Evolutionary conservation across 352 stramenopile genomes (phyloP), one percentile per base, ranked within the genome.

Genomic region (Pythium biforme): DNA sequence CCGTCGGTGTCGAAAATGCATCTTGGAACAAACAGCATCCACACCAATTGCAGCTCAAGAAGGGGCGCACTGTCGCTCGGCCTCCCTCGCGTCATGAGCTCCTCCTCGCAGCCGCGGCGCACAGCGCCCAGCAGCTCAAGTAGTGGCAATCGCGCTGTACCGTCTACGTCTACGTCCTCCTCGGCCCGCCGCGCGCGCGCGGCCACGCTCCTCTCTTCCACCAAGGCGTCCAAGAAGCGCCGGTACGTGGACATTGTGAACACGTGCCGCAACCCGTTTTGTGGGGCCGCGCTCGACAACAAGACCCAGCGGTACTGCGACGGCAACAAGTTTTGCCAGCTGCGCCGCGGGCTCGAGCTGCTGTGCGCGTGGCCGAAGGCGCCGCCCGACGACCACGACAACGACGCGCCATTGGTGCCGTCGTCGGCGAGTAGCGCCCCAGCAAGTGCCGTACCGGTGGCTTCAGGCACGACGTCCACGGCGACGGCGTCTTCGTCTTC

Each of bases 191-290:
- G 41, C 40, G 33, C 19, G 17, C 40, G 59, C 12, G 12, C 50
- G 4, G 39, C 58, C 6, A 25, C 47, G 34, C 15, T n/a, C n/a
- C n/a, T n/a, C n/a, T n/a, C n/a, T n/a, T n/a, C 45, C 12, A 40
- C 20, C 20, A 10, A 14, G 1, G 53, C 51, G 19, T 55, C 59
- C 37, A 60, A 59, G 50, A 66, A 60, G 20, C 20, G 61, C 3
- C 52, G 62, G 22, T 64, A 64, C 56, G 27, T 60, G 23, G 62
- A 50, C 19, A 19, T 59, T 8, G 54, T 56, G 29, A 59, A 55
- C 17, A 55, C 34, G 6, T 69, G 62, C 41, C 54, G 40, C 25
- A 90, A 88, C 43, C 81, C 75, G 23, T 89, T 89, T 63, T 90
- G 81, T 43, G 55, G 65, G n/a, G 40, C 68, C 20, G 14, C 23